These are phyloP conservation scores for Boletus bicolor DNA, from an alignment of 768 basidiomycete species.

Conservation along the genomic window DNA sequence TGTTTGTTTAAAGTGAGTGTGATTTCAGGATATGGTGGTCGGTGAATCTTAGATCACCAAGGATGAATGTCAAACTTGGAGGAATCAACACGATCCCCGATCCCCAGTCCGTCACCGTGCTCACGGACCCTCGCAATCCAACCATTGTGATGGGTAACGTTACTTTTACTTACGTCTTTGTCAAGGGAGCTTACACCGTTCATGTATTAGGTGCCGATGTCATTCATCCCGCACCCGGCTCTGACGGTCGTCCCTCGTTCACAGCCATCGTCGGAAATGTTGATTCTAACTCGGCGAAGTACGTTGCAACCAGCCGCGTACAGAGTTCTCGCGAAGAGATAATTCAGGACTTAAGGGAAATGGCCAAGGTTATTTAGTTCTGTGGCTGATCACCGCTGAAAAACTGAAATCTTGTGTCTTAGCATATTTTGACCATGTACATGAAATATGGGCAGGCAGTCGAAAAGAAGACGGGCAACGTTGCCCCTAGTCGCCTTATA, in stretches of 20 bases:
- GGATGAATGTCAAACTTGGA: constrained; percentile 81
- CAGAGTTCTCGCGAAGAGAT: constrained; percentile 73
- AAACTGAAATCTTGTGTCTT: constrained; percentile 11
- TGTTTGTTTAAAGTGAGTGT: constrained; percentile 68
- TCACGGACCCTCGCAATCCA: constrained; percentile 69
- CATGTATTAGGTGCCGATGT: constrained; percentile 64
- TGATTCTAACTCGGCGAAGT: constrained; percentile 73
- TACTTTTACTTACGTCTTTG: background rate
- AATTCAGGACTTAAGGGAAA: constrained; percentile 64
- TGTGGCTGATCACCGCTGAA: background rate
- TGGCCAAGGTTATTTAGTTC: constrained; percentile 49
- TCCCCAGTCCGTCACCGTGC: constrained; percentile 55
- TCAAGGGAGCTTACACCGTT: constrained; percentile 2
- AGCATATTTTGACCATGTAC: constrained; percentile 58
- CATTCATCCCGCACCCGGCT: constrained; percentile 79
- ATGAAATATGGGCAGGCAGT: constrained; percentile 51
- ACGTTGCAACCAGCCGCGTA: constrained; percentile 56
- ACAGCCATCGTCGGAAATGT: constrained; percentile 79
- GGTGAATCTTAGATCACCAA: constrained; percentile 25
- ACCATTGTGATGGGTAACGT: constrained; percentile 74
- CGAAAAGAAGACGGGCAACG: constrained; percentile 45
- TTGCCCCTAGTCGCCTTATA: constrained; percentile 64
- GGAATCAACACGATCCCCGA: constrained; percentile 81
- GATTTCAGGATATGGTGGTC: background rate
- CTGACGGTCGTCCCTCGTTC: constrained; percentile 77